Evolutionary conservation across 2,329 filamentous ascomycete genomes (phyloP), one percentile per base, ranked within the genome.

Genomic region (Grosmannia huntii): DNA sequence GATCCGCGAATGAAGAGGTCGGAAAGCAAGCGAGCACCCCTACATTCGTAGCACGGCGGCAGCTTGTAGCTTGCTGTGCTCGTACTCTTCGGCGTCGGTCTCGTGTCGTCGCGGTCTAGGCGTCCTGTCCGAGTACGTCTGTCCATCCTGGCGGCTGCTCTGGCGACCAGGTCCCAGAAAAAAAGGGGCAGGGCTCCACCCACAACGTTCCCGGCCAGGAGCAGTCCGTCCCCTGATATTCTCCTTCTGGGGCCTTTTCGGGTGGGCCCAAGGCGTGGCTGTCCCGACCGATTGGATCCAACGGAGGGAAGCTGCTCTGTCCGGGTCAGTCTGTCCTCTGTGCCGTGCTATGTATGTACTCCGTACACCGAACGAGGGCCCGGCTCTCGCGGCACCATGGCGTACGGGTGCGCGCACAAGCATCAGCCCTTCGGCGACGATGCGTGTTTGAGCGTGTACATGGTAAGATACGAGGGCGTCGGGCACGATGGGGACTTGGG

Each of bases 251-350:
- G 36, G 10, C 19, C 52, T n/a, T 36, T 12, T 9, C 21, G 49
- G 23, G 55, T 59, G 58, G 58, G 44, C 36, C 14, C 55, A 49
- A 21, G 16, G 31, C 51, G 31, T 36, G 51, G 31, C 31, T 53
- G 51, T 59, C 58, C 58, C 58, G 58, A 53, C 55, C 51, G 58
- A 59, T 56, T 59, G 57, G 57, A 59, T 56, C n/a, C 41, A 44
- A 44, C 41, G 41, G 41, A 44, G 41, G n/a, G 41, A 44, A 44
- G 41, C 19, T 44, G 41, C 41, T 44, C 41, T 44, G 41, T 4
- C 16, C 19, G 41, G 38, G 41, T 9, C 31, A 33, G 16, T 44
- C 5, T 44, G 41, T 44, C 31, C 31, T 41, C 38, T n/a, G n/a
- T n/a, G n/a, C n/a, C n/a, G n/a, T n/a, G n/a, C n/a, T n/a, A n/a